Base-by-base conservation (phyloP, 805 yeast species). In the Candida fluviatilis region DNA sequence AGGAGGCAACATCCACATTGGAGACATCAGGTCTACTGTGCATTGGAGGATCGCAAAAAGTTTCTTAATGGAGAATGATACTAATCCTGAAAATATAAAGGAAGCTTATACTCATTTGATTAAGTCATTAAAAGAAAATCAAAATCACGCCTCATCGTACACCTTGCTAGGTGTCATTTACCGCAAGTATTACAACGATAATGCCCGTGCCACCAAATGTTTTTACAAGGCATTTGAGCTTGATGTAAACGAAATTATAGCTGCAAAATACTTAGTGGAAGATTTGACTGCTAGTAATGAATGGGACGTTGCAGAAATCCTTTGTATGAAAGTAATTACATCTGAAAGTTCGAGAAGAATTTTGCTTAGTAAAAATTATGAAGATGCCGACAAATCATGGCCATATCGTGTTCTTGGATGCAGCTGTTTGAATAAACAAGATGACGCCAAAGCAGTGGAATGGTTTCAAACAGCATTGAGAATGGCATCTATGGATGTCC, bases 381-480 rank as follows among this genome's bases (percentile, higher is more conserved):
- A 56, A 2, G 55, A 58, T 26, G 46, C 47, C 0, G 73, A 68
- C 45, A 52, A 64, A 1, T 71, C 83, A 2, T 93, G 99, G 99
- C 96, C 97, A 1, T 87, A 81, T 54, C 64, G 96, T 48, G 86
- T 87, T 3, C 63, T 93, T 31, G 99, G 97, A 0, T 78, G 89
- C 48, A 75, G 85, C 2, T 71, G 82, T 4, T 62, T 93, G 42
- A 89, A 86, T 52, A 66, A 58, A 18, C 87, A 81, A 49, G 81
- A 83, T 47, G 86, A 79, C 46, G 78, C 77, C 1, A 80, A 79
- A 39, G 95, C 99, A 0, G 83, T 91, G 34, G 91, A 85, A 58
- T 80, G 85, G 76, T 89, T 87, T 54, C 99, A 93, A 59, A 75
- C 80, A 18, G 89, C 96, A 1, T 66, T 93, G 35, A 72, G 97